Base-by-base conservation (phyloP, 176 grass and related monocot genomes). In the Oryza glaberrima region DNA sequence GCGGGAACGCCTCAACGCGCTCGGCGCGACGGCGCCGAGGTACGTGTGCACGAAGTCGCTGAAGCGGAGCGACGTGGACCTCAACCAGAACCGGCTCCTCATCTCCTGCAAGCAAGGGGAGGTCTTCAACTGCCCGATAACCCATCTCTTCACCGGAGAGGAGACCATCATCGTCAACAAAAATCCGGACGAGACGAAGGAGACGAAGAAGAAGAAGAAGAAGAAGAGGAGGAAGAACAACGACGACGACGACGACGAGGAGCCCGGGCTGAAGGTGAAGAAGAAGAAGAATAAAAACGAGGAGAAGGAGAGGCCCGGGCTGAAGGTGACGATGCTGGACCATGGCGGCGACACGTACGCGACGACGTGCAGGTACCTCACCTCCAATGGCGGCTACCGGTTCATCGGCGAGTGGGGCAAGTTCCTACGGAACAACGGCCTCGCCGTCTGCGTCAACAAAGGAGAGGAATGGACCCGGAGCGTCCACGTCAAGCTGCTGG, bases 31-130 rank as follows among this genome's bases (percentile, higher is more conserved):
- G 35, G 25, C 11, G 0, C 49, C 49, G n/a, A 4, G 14, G 61
- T 19, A 38, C 25, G 69, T 84, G 13, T 72, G 49, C 70, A 0
- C 0, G 46, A 88, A 80, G 81, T 14, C 3, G 9, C 69, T 88
- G 36, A 2, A 8, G 1, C 8, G 0, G 0, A 89, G 23, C 26
- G 87, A 84, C 47, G 70, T 38, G 2, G 11, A 12, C 12, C 1
- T 0, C 19, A 8, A 80, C 76, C 82, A 84, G 70, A 89, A 61
- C 63, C 81, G 81, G 17, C 76, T 89, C 36, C 76, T 84, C 36
- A 0, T 89, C 9, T 11, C 81, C 35, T 23, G 69, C 61, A 63
- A 25, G 69, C 1, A 14, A 34, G 17, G n/a, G 32, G 2, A 34
- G 32, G 2, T 56, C 30, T 0, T 5, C 13, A 3, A 0, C 13